A percentile compares a stretch with the other conserved stretches of the same genome.
Conservation (phyloP, 306 rosid species). For the Cyamopsis tetragonoloba region DNA sequence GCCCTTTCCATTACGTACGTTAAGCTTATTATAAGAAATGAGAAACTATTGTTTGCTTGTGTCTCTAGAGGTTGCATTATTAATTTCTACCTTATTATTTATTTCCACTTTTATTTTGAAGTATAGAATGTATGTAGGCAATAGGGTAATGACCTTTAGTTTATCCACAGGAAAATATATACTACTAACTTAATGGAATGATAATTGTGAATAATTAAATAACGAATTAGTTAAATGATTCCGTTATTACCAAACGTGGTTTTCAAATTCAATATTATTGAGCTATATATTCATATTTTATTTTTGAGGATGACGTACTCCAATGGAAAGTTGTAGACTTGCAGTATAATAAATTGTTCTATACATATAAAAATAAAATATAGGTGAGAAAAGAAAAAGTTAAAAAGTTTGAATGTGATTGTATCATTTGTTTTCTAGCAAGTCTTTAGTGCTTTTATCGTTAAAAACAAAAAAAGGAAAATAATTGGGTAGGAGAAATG, state of each 20-base stretch:
- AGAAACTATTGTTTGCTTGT: no score
- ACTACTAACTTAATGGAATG: no score
- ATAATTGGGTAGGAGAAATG: neutral
- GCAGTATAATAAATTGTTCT: no score
- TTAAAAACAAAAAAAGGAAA: neutral
- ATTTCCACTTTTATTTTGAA: no score
- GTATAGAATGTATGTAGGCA: no score
- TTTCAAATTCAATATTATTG: conserved; percentile 19
- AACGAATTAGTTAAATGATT: conserved; percentile 14
- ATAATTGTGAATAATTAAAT: neutral
- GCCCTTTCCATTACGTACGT: no score
- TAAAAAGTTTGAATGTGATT: conserved; percentile 33
- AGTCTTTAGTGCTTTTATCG: neutral
- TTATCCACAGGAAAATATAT: conserved; percentile 19
- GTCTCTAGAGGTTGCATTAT: no score
- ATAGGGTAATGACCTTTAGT: conserved; percentile 24
- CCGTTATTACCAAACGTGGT: neutral
- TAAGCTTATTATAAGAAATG: no score
- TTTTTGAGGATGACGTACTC: conserved; percentile 22
- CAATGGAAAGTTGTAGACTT: neutral
- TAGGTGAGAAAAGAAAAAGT: conserved; percentile 11
- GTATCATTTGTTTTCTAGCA: conserved; percentile 28
- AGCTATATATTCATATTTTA: neutral
- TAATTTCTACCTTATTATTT: no score
- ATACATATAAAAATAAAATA: neutral